Evolutionary conservation across 2,329 filamentous ascomycete species (phyloP).

Genomic region (Waltergamsia citrina): DNA sequence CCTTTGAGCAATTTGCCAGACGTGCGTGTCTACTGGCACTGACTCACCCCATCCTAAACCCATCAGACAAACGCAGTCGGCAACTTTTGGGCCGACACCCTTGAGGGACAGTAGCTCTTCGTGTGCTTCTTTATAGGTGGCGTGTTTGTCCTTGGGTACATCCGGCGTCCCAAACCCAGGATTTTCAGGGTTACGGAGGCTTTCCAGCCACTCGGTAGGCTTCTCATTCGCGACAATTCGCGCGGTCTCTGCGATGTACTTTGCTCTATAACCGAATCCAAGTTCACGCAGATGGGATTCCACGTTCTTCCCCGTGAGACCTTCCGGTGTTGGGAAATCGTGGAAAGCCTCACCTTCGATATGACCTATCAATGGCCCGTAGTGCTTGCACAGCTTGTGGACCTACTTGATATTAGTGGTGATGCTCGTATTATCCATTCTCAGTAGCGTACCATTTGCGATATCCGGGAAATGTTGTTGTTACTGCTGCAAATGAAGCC

Average conservation of each 20-base stretch:
- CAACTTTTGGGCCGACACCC: conserved; percentile 92
- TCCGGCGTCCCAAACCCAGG: conserved; percentile 39
- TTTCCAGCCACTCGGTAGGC: conserved; percentile 66
- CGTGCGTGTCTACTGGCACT: conserved; percentile 93
- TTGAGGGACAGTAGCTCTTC: conserved; percentile 68
- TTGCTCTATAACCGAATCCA: conserved; percentile 91
- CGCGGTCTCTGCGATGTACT: conserved; percentile 84
- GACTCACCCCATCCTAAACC: conserved; percentile 92
- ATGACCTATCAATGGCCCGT: conserved; percentile 66
- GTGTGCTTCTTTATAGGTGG: conserved; percentile 72
- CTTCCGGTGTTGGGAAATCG: conserved; percentile 73
- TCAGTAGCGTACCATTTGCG: conserved; percentile 63
- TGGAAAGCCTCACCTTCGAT: conserved; percentile 66
- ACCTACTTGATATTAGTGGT: too few species aligned
- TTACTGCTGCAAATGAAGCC: conserved; percentile 98
- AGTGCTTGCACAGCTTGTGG: conserved; percentile 80
- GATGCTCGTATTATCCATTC: background rate
- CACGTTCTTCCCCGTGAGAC: conserved; percentile 64
- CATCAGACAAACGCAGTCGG: conserved; percentile 95
- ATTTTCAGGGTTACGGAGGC: conserved; percentile 67
- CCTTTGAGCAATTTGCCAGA: conserved; percentile 95
- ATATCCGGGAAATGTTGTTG: conserved; percentile 93
- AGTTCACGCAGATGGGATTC: conserved; percentile 72
- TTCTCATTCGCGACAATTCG: conserved; percentile 58
- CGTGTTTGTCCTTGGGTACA: conserved; percentile 35